phyloP scores from a whole-genome alignment of 352 stramenopile genomes.

The Blastocystis sp. region DNA sequence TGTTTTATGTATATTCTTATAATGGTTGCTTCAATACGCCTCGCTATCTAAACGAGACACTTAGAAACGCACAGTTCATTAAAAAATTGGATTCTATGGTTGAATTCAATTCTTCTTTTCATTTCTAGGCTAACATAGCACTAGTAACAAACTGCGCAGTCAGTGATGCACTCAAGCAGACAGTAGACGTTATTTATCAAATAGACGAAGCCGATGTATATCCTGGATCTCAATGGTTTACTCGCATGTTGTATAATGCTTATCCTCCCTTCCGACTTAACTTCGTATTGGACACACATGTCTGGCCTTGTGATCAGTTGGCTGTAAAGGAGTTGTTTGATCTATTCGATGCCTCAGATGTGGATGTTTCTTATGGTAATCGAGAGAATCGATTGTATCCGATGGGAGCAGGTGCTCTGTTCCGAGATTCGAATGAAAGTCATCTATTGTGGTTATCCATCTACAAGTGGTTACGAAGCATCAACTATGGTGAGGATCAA shows the following conservation, averaged over 20 bases:
- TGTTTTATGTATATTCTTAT: conserved; percentile 3
- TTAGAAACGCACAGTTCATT: not conserved
- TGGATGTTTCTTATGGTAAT: not conserved
- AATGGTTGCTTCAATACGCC: not conserved
- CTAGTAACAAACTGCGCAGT: not conserved
- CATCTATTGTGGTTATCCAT: not conserved
- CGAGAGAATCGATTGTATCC: not conserved
- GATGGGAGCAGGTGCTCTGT: not conserved
- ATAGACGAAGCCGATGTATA: not conserved
- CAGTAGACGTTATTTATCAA: not conserved
- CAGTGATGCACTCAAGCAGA: too few species aligned
- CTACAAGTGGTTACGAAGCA: not conserved
- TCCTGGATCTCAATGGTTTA: not conserved
- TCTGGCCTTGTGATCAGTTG: not conserved
- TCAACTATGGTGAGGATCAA: not conserved
- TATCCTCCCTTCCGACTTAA: conserved; percentile 19
- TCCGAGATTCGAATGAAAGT: not conserved
- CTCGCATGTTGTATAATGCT: not conserved
- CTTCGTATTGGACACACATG: not conserved
- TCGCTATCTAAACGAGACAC: not conserved
- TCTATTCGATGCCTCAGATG: not conserved
- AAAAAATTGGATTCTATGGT: not conserved
- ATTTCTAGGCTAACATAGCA: not conserved
- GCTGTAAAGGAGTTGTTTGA: not conserved
- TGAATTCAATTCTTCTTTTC: not conserved